Percentiles rank a stretch among this genome's conserved stretches.
These are phyloP conservation scores for Fusarium scirpi DNA, from an alignment of 2,329 filamentous ascomycete genomes.

Conservation along the genomic window DNA sequence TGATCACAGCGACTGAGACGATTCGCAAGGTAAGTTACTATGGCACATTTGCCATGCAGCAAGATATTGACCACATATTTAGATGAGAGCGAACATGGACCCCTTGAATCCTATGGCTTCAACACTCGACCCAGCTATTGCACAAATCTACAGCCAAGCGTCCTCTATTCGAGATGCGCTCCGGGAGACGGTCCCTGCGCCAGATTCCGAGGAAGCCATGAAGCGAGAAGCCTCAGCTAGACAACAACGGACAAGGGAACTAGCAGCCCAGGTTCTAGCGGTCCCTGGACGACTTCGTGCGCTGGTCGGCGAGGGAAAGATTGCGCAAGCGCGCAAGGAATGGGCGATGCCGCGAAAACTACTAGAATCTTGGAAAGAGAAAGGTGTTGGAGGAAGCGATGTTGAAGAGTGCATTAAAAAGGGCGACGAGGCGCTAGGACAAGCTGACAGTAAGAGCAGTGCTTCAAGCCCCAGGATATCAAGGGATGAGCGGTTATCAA, in stretches of 20 bases:
- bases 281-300: slow-evolving; percentile 69
- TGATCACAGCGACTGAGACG: slow-evolving; percentile 96
- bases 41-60: too few relatives aligned
- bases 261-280: slow-evolving; percentile 72
- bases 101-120: slow-evolving; percentile 79
- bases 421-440: slow-evolving; percentile 63
- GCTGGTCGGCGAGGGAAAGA: slow-evolving; percentile 69
- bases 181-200: slow-evolving; percentile 60
- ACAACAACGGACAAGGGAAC: slow-evolving; percentile 61
- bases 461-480: slow-evolving; percentile 39
- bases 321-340: slow-evolving; percentile 69
- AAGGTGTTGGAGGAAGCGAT: slow-evolving; percentile 66
- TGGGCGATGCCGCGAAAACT: slow-evolving; percentile 67
- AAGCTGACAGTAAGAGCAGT: slow-evolving; percentile 29
- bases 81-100: slow-evolving; percentile 86
- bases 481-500: slow-evolving; percentile 32
- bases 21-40: slow-evolving; percentile 74
- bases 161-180: slow-evolving; percentile 66
- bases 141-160: slow-evolving; percentile 76
- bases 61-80: neutral
- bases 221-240: slow-evolving; percentile 51
- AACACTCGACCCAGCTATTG: slow-evolving; percentile 78
- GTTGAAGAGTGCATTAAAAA: slow-evolving; percentile 66
- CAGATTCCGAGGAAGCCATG: slow-evolving; percentile 56
- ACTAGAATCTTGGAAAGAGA: slow-evolving; percentile 65